These are phyloP conservation scores for Leishmania guyanensis DNA, from an alignment of 208 protist species.

Conservation along the genomic window DNA sequence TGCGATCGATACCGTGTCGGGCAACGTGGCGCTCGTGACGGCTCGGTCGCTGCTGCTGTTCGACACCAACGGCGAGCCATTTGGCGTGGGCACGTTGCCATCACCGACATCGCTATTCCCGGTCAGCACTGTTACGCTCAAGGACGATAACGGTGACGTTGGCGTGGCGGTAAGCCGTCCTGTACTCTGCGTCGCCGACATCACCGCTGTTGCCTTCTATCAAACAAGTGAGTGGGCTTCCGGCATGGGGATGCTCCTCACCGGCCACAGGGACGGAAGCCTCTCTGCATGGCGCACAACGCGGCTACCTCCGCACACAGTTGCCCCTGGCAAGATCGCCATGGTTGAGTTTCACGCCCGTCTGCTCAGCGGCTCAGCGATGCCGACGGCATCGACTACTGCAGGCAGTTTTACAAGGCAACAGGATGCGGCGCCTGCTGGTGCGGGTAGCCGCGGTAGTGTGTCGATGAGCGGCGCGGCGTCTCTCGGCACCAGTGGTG, in stretches of 20 bases:
- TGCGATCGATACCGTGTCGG: constrained; percentile 40
- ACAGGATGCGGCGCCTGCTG: background rate
- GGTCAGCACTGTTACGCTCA: constrained; percentile 33
- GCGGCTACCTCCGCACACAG: constrained; percentile 68
- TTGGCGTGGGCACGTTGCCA: constrained; percentile 56
- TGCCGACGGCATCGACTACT: background rate
- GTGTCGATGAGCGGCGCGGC: background rate
- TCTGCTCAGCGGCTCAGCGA: constrained; percentile 32
- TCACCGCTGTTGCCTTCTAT: constrained; percentile 64
- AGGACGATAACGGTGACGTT: constrained; percentile 62
- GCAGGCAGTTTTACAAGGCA: background rate
- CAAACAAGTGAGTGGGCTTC: constrained; percentile 78
- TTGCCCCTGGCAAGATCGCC: constrained; percentile 59
- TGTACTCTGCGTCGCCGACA: constrained; percentile 35
- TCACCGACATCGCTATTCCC: constrained; percentile 11
- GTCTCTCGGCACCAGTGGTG: background rate
- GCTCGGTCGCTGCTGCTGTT: constrained; percentile 69
- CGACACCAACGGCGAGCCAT: constrained; percentile 73
- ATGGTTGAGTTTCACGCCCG: constrained; percentile 65
- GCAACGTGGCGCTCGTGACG: constrained; percentile 62
- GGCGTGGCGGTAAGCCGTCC: constrained; percentile 45
- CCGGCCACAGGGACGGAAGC: constrained; percentile 81
- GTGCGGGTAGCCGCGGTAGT: background rate
- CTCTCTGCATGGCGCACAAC: constrained; percentile 76
- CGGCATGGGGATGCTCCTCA: constrained; percentile 71